Conservation (phyloP, 345 rosid species). For the Hirschfeldia incana region DNA sequence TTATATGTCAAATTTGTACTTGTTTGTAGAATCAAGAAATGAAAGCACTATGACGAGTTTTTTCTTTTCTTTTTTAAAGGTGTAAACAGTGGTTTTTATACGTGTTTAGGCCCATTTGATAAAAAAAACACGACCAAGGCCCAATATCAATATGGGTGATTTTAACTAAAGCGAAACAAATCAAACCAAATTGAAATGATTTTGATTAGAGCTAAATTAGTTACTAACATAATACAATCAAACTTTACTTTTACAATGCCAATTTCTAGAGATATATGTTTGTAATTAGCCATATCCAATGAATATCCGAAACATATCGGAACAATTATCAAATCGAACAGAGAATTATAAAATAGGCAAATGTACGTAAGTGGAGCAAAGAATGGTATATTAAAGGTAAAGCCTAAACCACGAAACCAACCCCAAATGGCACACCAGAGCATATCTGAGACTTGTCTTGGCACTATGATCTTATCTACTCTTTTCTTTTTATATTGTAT, state of each 20-base stretch:
- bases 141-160: background rate
- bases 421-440: conserved; percentile 15
- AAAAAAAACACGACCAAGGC: background rate
- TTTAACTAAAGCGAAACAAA: background rate
- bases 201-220: background rate
- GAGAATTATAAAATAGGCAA: background rate
- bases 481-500: conserved; percentile 8
- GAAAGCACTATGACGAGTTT: too few species aligned
- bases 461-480: conserved; percentile 16
- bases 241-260: background rate
- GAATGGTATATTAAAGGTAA: conserved; percentile 12
- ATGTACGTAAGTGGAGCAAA: conserved; percentile 16
- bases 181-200: background rate
- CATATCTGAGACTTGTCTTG: conserved; percentile 21
- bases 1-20: background rate
- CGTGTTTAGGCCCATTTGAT: background rate
- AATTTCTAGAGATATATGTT: background rate
- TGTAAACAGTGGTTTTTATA: background rate
- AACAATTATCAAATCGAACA: background rate
- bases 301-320: conserved; percentile 11
- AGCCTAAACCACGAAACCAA: conserved; percentile 34
- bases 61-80: too few species aligned
- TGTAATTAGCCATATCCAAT: background rate
- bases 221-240: too few species aligned
- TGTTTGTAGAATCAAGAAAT: too few species aligned